Conservation (phyloP, 192 early-diverging fungal species). For the Podila horticola region DNA sequence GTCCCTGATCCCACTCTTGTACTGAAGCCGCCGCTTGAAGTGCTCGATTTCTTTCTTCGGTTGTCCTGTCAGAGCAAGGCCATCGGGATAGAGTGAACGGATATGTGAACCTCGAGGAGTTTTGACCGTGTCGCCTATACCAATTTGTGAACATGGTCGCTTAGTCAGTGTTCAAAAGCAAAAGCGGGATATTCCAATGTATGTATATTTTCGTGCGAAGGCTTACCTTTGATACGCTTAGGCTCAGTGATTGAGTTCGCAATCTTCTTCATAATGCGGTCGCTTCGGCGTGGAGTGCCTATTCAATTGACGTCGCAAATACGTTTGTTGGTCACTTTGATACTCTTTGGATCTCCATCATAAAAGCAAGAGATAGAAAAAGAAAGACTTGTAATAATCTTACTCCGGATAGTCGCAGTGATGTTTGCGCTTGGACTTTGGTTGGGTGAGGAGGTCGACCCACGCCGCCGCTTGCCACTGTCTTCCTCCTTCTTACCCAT, state of each 20-base stretch:
- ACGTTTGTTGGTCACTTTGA: neutral
- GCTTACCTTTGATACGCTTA: neutral
- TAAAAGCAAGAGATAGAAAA: neutral
- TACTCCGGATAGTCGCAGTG: neutral
- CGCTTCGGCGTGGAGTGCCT: conserved; percentile 30
- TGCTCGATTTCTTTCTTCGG: conserved; percentile 20
- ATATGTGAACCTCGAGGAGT: conserved; percentile 44
- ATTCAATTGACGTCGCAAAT: neutral
- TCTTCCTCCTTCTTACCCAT: neutral
- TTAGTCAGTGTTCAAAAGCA: neutral
- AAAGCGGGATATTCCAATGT: neutral
- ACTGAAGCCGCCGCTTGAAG: conserved; percentile 47
- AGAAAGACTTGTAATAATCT: neutral
- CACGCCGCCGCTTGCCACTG: neutral
- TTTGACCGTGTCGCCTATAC: conserved; percentile 25
- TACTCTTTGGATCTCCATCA: neutral
- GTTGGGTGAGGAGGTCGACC: neutral
- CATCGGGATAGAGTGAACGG: conserved; percentile 21
- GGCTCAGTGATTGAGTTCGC: conserved; percentile 16
- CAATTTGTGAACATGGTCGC: too few relatives aligned
- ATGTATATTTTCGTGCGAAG: neutral
- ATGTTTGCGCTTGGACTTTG: neutral
- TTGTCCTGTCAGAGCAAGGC: conserved; percentile 11
- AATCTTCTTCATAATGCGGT: conserved; percentile 21
- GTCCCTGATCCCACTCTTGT: conserved; percentile 31